These are phyloP conservation scores for Hypoxylon sp. DNA, from an alignment of 2,329 filamentous ascomycete species.

Conservation along the genomic window DNA sequence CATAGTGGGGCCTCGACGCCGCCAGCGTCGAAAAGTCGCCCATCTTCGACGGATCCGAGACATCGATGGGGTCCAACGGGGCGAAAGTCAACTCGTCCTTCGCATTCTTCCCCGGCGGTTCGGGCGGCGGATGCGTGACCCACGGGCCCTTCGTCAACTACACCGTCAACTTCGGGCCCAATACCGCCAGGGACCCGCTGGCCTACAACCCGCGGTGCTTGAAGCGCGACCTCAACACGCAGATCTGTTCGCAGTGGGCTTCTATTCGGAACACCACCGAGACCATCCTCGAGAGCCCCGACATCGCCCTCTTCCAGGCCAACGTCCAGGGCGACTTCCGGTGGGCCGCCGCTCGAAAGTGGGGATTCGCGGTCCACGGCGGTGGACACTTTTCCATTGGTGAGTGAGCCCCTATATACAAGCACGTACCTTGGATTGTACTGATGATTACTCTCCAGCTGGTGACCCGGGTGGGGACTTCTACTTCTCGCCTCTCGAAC, in stretches of 20 bases:
- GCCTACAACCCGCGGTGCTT: constrained; percentile 59
- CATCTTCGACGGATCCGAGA: constrained; percentile 61
- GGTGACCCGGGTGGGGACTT: constrained; percentile 63
- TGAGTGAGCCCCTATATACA: constrained; percentile 28
- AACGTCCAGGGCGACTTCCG: constrained; percentile 57
- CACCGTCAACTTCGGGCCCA: constrained; percentile 57
- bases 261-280: constrained; percentile 54
- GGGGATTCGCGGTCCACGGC: constrained; percentile 51
- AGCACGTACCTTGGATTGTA: neutral
- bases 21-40: constrained; percentile 56
- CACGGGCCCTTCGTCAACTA: constrained; percentile 61
- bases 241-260: constrained; percentile 49
- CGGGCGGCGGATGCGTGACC: constrained; percentile 67
- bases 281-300: constrained; percentile 54
- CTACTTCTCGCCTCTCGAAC: constrained; percentile 60
- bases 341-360: constrained; percentile 46
- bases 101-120: constrained; percentile 57
- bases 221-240: constrained; percentile 57
- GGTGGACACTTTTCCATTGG: constrained; percentile 56
- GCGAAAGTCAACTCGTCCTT: constrained; percentile 48
- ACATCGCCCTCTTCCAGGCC: constrained; percentile 58
- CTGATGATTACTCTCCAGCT: constrained; percentile 44
- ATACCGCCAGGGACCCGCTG: constrained; percentile 49
- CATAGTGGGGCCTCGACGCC: constrained; percentile 56
- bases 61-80: constrained; percentile 61